phyloP scores from a whole-genome alignment of 805 yeast genomes.

The Citeromyces matritensis region DNA sequence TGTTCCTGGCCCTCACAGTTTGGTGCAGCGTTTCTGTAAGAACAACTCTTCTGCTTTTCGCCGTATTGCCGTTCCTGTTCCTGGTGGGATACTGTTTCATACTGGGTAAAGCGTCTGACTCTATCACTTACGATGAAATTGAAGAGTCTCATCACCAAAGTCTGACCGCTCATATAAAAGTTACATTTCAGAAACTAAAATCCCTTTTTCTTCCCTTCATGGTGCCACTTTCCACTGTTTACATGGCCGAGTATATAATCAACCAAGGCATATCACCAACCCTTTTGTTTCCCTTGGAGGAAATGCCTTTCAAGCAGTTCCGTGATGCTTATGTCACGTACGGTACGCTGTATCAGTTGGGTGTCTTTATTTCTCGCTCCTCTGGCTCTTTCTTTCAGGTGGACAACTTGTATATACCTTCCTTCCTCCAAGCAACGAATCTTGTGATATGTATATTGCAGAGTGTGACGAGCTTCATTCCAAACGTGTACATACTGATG shows the following conservation, averaged over 20 bases:
- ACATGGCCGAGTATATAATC: conserved; percentile 73
- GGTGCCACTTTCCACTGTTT: conserved; percentile 75
- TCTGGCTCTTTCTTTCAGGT: conserved; percentile 56
- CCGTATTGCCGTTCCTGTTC: conserved; percentile 16
- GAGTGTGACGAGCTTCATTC: conserved; percentile 41
- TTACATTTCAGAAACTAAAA: conserved; percentile 17
- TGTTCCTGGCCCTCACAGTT: conserved; percentile 60
- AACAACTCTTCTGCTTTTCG: conserved; percentile 40
- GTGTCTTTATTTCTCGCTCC: conserved; percentile 85
- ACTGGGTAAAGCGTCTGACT: conserved; percentile 8
- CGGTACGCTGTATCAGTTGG: conserved; percentile 80
- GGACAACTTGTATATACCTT: conserved; percentile 39
- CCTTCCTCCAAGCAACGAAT: conserved; percentile 55
- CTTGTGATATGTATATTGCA: conserved; percentile 44
- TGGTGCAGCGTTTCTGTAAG: conserved; percentile 40
- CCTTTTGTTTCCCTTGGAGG: conserved; percentile 55
- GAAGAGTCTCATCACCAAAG: not conserved
- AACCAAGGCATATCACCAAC: conserved; percentile 92
- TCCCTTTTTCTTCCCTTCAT: conserved; percentile 51
- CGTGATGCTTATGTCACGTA: conserved; percentile 87
- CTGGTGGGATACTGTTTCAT: conserved; percentile 11
- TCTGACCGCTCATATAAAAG: conserved; percentile 6
- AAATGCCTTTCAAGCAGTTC: conserved; percentile 52
- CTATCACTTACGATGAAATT: not conserved
- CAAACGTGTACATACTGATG: conserved; percentile 48